A percentile compares a stretch with the other conserved stretches of the same genome.
These are phyloP conservation scores for Cryphonectria nitschkei DNA, from an alignment of 2,329 filamentous ascomycete species.

Conservation along the genomic window DNA sequence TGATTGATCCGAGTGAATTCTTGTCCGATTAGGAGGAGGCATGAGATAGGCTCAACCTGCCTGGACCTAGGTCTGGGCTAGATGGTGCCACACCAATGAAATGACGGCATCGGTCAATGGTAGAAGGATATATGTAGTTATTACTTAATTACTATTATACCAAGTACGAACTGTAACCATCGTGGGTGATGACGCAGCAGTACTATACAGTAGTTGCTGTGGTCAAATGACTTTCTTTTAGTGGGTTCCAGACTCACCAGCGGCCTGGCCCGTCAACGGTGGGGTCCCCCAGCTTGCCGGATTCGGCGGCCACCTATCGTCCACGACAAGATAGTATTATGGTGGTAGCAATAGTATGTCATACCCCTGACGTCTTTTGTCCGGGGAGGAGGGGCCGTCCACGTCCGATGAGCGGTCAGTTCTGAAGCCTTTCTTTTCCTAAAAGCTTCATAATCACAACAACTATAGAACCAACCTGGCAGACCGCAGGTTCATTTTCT, in stretches of 20 bases:
- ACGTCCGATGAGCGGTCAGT: background rate
- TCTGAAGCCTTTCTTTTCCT: background rate
- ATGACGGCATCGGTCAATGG: no score
- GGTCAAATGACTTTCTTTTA: no score
- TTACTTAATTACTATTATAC: no score
- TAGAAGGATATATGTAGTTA: no score
- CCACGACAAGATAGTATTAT: background rate
- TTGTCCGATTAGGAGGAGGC: background rate
- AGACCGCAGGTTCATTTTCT: background rate
- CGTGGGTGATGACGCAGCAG: no score
- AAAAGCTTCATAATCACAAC: background rate
- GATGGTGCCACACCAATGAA: no score
- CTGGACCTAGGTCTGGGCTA: no score
- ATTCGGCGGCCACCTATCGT: conserved; percentile 1
- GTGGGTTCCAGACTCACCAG: background rate
- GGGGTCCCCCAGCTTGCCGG: background rate
- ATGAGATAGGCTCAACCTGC: no score
- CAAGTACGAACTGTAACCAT: no score
- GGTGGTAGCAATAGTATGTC: background rate
- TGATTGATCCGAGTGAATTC: background rate
- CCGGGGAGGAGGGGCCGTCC: no score
- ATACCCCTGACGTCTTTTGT: background rate
- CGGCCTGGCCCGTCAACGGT: conserved; percentile 3
- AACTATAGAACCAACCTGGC: background rate
- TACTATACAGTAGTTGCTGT: no score